These are phyloP conservation scores for Ophiobolus disseminans DNA, from an alignment of 2,329 filamentous ascomycete genomes.

Conservation along the genomic window DNA sequence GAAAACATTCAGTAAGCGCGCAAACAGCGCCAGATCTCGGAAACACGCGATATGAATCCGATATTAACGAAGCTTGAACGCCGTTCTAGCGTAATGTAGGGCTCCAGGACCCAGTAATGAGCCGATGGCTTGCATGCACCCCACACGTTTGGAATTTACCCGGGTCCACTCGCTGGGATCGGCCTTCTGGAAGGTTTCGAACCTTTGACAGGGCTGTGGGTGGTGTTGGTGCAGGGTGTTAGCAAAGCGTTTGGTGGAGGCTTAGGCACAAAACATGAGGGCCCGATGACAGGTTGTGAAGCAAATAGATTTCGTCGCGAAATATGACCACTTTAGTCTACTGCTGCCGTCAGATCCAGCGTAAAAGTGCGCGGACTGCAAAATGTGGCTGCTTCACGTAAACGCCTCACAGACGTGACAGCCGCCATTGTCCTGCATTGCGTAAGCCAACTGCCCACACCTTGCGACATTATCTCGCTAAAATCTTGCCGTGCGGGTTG, in stretches of 20 bases:
- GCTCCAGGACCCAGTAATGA: slow-evolving; percentile 2
- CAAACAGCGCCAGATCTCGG: slow-evolving; percentile 4
- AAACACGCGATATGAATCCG: slow-evolving; percentile 6
- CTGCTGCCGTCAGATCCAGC: too few relatives aligned
- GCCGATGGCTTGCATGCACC: slow-evolving; percentile 5
- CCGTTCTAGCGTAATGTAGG: slow-evolving; percentile 1
- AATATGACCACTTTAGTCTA: too few relatives aligned
- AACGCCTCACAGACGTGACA: too few relatives aligned
- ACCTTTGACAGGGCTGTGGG: background rate
- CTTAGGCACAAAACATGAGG: too few relatives aligned
- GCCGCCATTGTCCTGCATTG: too few relatives aligned
- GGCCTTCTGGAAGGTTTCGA: slow-evolving; percentile 17
- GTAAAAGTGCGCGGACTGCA: too few relatives aligned
- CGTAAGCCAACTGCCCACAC: too few relatives aligned
- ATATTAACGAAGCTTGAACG: slow-evolving; percentile 10
- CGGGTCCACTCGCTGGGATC: slow-evolving; percentile 3
- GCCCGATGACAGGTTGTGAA: too few relatives aligned
- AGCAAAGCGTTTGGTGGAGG: too few relatives aligned
- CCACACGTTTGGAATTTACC: slow-evolving; percentile 14
- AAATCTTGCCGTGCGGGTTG: background rate
- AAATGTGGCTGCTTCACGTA: too few relatives aligned
- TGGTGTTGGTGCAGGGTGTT: background rate
- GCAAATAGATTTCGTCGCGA: too few relatives aligned
- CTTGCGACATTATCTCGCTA: background rate
- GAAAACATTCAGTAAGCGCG: slow-evolving; percentile 1